Base-by-base conservation (phyloP, 2,329 filamentous ascomycete species). In the Aulographum hederae region DNA sequence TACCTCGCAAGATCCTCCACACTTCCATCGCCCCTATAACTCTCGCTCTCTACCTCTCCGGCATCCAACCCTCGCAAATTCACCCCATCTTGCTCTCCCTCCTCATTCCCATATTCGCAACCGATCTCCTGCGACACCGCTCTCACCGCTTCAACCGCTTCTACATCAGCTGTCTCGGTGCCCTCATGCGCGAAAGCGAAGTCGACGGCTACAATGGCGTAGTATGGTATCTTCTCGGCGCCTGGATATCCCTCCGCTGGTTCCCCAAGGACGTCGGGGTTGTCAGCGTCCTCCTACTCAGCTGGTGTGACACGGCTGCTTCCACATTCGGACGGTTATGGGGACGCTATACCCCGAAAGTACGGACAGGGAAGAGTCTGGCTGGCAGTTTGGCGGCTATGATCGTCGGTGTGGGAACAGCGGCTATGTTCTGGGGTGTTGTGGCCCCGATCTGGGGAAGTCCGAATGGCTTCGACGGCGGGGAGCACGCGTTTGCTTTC, bases 291-390 rank as follows among this genome's bases (percentile, higher is more conserved):
- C 62, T 98, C 45, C 67, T 98, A 26, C 69, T 98, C 16, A 91
- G 80, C 48, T 98, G 89, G 89, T 98, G 89, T 56, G 89, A 98
- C 52, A 95, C 89, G 1, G 89, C 89, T 21, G 89, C 89, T 31
- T 89, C 78, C 49, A 98, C 89, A 0, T 85, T 98, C 47, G 89
- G 89, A 32, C 71, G 89, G 33, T 61, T 86, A 11, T 95, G 80
- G 57, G 89, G 89, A 26, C 70, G 77, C 38, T 85, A 94, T 50
- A 98, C 89, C 2, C 80, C 80, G 23, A 69, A 78, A 32, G 68
- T 98, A 34, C 72, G 89, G 38, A 68, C 68, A 39, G 85, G 85
- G 26, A 98, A 98, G 67, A 92, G 82, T 37, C 61, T 95, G 18
- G 89, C 89, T 13, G 89, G 89, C 1, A 89, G 79, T 6, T 47